A percentile compares a stretch with the other conserved stretches of the same genome.
Evolutionary conservation across 768 basidiomycete species (phyloP).

Genomic region (Hirschioporus abietinus): DNA sequence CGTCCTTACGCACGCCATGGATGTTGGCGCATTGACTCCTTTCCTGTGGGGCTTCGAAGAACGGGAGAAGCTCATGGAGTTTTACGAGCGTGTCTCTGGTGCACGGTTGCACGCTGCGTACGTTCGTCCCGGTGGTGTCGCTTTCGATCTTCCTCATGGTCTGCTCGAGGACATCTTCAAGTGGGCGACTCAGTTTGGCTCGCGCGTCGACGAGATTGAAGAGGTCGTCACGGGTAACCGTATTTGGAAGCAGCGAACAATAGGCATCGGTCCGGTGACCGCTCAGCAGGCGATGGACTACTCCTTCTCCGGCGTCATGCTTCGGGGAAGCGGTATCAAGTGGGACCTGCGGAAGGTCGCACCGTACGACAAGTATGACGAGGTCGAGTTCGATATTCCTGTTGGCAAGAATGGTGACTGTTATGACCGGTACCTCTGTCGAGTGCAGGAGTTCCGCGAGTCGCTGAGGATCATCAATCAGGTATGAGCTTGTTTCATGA

Average conservation of each 20-base stretch:
- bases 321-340: constrained; percentile 86
- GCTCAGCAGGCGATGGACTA: constrained; percentile 91
- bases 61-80: constrained; percentile 99
- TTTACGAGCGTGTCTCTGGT: constrained; percentile 98
- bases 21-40: constrained; percentile 96
- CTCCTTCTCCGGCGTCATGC: constrained; percentile 95
- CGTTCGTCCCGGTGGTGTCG: constrained; percentile 95
- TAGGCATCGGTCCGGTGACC: constrained; percentile 86
- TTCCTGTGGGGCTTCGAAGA: constrained; percentile 99
- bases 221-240: constrained; percentile 97
- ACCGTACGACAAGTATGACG: constrained; percentile 95
- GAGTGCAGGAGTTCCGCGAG: constrained; percentile 98
- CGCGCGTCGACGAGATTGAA: constrained; percentile 93
- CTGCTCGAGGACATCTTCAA: constrained; percentile 97
- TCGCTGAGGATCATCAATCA: constrained; percentile 83
- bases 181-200: constrained; percentile 93
- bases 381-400: constrained; percentile 98
- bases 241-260: constrained; percentile 95
- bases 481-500: constrained; percentile 27
- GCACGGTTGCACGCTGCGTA: constrained; percentile 98
- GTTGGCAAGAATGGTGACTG: constrained; percentile 96
- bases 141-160: constrained; percentile 97
- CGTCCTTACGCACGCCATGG: constrained; percentile 91
- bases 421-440: constrained; percentile 95
- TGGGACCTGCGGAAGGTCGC: constrained; percentile 93